Evolutionary conservation across 345 rosid species (phyloP), one percentile per base, ranked within the genome.

Genomic region (Toxicodendron radicans): DNA sequence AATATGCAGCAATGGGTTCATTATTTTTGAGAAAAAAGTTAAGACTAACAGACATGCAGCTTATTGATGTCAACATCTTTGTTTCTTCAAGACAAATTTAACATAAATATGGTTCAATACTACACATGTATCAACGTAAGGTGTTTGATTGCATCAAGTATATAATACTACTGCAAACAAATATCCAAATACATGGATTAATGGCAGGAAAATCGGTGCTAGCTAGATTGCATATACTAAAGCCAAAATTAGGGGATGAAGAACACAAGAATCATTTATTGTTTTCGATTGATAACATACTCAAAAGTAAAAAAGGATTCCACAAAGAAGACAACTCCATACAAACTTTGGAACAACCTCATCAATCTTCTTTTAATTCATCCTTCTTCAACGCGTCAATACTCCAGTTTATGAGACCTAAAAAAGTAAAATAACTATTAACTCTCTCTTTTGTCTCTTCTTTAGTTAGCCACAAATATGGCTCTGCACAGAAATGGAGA

Each of bases 281-380:
- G 3, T 49, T 74, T 81, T 73, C 76, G 76, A 77, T 64, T 35
- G 2, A 35, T n/a, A 59, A 73, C 77, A 17, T 56, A 51, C n/a
- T 0, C 21, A 73, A 66, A 74, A 38, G 80, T n/a, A n/a, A n/a
- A n/a, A n/a, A n/a, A n/a, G 84, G 81, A 82, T 71, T 60, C 59
- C 75, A 51, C 88, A 74, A 85, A 38, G 76, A 77, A 65, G 78
- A 74, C 80, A 85, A 23, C 64, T 63, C 21, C 51, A 13, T 23
- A 17, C 0, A 6, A 70, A n/a, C 88, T 66, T 83, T 51, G 83
- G 67, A 70, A 72, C 74, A 30, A 73, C 58, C 85, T 75, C 84
- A 79, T 51, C 54, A 30, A 56, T 49, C 18, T 35, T 32, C 73
- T 71, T 78, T 83, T 74, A 73, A 73, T 64, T 66, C 78, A 65